Evolutionary conservation across 2,329 filamentous ascomycete genomes (phyloP).

Genomic region (Colletotrichum noveboracense): DNA sequence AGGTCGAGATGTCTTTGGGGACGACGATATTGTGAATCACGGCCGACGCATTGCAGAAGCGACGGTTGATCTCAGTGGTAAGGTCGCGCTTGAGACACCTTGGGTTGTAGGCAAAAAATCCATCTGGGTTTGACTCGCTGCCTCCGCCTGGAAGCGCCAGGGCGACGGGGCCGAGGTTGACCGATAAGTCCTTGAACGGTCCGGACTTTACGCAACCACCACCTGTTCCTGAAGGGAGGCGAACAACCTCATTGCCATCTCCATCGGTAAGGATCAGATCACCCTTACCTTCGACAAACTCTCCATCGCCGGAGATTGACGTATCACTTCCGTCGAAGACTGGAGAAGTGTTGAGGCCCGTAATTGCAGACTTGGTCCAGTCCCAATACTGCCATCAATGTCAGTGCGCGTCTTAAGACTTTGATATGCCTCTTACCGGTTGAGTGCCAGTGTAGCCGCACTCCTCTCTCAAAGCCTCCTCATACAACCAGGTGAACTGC

Average conservation of each 20-base stretch:
- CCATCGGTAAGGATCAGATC: conserved; percentile 30
- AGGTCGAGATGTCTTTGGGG: conserved; percentile 40
- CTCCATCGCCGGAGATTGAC: conserved; percentile 51
- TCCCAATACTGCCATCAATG: conserved; percentile 46
- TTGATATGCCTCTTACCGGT: conserved; percentile 28
- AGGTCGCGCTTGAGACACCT: conserved; percentile 45
- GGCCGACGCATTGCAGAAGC: conserved; percentile 30
- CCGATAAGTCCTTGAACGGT: conserved; percentile 48
- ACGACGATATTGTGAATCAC: conserved; percentile 43
- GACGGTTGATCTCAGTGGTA: conserved; percentile 25
- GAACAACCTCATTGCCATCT: conserved; percentile 28
- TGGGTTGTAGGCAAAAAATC: conserved; percentile 44
- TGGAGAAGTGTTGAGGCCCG: conserved; percentile 41
- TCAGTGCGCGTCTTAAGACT: not conserved
- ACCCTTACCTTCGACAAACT: conserved; percentile 26
- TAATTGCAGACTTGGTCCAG: conserved; percentile 43
- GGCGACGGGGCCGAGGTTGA: conserved; percentile 44
- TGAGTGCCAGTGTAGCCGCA: conserved; percentile 43
- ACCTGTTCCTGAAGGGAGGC: conserved; percentile 52
- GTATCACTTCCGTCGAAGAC: conserved; percentile 53
- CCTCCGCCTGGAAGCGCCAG: conserved; percentile 30
- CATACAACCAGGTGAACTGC: conserved; percentile 36
- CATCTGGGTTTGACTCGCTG: conserved; percentile 16
- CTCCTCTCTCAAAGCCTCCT: conserved; percentile 34
- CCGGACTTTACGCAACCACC: conserved; percentile 60